These are phyloP conservation scores for Colletotrichum falcatum DNA, from an alignment of 2,329 filamentous ascomycete genomes.

Conservation along the genomic window DNA sequence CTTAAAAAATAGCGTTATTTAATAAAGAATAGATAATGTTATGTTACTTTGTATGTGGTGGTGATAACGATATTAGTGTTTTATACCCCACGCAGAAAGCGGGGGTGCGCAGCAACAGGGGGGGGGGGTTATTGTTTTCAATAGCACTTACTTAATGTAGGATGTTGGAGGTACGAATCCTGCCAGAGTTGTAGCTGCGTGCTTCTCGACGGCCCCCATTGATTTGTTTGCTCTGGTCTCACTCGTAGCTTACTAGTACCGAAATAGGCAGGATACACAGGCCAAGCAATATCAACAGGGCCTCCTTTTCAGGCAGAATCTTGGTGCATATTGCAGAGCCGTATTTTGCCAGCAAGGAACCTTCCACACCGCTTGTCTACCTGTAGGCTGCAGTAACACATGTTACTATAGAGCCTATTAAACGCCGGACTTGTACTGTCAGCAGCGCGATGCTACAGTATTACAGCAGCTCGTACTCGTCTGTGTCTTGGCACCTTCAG, in stretches of 20 bases:
- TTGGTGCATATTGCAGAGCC: not conserved
- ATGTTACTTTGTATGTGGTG: too few species aligned
- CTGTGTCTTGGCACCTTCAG: conserved; percentile 29
- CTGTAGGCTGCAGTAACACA: conserved; percentile 8
- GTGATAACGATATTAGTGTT: too few species aligned
- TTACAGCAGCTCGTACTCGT: conserved; percentile 35
- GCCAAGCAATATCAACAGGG: conserved; percentile 24
- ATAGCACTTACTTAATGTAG: not conserved
- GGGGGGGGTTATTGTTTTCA: too few species aligned
- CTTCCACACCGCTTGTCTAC: not conserved
- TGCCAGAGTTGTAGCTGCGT: not conserved
- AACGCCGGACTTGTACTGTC: not conserved
- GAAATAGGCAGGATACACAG: conserved; percentile 21
- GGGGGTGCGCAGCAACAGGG: too few species aligned
- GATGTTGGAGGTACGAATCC: not conserved
- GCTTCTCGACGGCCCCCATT: too few species aligned
- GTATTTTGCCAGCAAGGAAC: not conserved
- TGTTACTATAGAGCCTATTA: not conserved
- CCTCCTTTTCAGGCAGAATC: conserved; percentile 4
- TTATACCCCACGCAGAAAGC: too few species aligned
- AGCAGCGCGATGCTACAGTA: conserved; percentile 21
- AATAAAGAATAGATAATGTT: too few species aligned
- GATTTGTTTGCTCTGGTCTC: conserved; percentile 2
- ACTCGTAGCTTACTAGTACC: conserved; percentile 23
- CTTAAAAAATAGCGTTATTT: too few species aligned